These are phyloP conservation scores for Domatiomyces globalis DNA, from an alignment of 2,329 filamentous ascomycete species.

Conservation along the genomic window DNA sequence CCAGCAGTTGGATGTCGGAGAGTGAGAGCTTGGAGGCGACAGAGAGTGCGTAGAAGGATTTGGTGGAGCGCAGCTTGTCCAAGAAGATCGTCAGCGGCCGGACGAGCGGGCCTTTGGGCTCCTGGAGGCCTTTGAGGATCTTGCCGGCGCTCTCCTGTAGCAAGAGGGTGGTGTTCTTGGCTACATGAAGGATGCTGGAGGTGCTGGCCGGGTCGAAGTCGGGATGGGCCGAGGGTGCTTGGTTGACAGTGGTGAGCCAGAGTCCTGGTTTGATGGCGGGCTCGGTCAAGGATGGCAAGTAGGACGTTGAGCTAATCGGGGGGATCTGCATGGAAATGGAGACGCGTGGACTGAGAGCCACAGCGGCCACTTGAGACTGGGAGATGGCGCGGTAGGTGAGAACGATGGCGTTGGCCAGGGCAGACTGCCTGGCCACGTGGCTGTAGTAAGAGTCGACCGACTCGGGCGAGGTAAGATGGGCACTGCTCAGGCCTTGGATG, in stretches of 20 bases:
- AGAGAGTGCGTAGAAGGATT: constrained; percentile 60
- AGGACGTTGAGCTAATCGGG: constrained; percentile 51
- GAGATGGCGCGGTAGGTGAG: constrained; percentile 72
- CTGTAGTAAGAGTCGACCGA: constrained; percentile 23
- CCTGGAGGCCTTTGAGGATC: constrained; percentile 54
- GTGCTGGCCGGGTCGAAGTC: constrained; percentile 22
- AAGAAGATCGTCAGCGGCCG: constrained; percentile 63
- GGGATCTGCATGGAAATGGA: constrained; percentile 50
- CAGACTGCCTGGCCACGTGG: constrained; percentile 46
- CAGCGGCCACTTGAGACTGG: constrained; percentile 70
- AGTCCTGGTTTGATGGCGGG: constrained; percentile 52
- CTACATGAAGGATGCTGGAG: constrained; percentile 46
- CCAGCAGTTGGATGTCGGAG: constrained; percentile 70
- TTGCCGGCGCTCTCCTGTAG: constrained; percentile 72
- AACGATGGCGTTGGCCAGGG: constrained; percentile 67
- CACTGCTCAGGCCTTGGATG: constrained; percentile 58
- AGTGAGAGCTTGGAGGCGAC: constrained; percentile 50
- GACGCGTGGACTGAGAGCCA: constrained; percentile 38
- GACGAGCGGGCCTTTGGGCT: constrained; percentile 61
- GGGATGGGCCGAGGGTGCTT: constrained; percentile 49
- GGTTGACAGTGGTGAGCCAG: constrained; percentile 77
- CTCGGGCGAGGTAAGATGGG: constrained; percentile 8
- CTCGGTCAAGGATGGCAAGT: constrained; percentile 55
- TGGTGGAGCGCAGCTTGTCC: constrained; percentile 44
- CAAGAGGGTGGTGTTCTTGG: constrained; percentile 75